Base-by-base conservation (phyloP, 2,329 filamentous ascomycete genomes). In the Drechslera avenae region DNA sequence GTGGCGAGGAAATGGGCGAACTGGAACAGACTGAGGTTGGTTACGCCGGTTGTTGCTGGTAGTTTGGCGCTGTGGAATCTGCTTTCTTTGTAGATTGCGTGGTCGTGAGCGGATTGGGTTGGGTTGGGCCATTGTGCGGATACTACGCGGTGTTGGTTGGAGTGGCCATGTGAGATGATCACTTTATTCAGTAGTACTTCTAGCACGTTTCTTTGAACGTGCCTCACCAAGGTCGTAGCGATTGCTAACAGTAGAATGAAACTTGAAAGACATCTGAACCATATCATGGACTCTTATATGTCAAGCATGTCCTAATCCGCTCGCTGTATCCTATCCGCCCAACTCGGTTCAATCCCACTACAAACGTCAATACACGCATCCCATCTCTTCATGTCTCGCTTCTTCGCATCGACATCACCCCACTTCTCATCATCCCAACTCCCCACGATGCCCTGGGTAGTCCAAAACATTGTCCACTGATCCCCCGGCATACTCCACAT, bases 381-480 rank as follows among this genome's bases (percentile, higher is more conserved):
- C 75, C 78, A 81, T 51, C 73, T 73, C 45, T 53, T 66, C 55
- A 66, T 56, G 16, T 56, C 54, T 37, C 83, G 76, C 35, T 76
- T 48, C 39, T 77, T 50, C 18, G 21, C 21, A 7, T 47, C 34
- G 84, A 83, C n/a, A 4, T 37, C 34, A 8, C 21, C 0, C 62
- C 57, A 49, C 57, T 79, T 79, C 39, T 83, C 75, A 39, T 84
- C 77, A 43, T 87, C 79, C 39, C 86, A 85, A 0, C 82, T 62
- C 54, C 74, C 76, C 23, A 69, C 73, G 5, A 75, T 66, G 14
- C 86, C 85, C 0, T 83, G 80, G 1, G 89, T 94, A 1, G 94
- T 99, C 92, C 94, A 99, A 68, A 99, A 99, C 91, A 97, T 97
- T 3, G 91, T 91, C 94, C 94, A 99, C 62, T 92, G 87, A 37